Base-by-base conservation (phyloP, 2,329 filamentous ascomycete species). In the Alternaria viburni region DNA sequence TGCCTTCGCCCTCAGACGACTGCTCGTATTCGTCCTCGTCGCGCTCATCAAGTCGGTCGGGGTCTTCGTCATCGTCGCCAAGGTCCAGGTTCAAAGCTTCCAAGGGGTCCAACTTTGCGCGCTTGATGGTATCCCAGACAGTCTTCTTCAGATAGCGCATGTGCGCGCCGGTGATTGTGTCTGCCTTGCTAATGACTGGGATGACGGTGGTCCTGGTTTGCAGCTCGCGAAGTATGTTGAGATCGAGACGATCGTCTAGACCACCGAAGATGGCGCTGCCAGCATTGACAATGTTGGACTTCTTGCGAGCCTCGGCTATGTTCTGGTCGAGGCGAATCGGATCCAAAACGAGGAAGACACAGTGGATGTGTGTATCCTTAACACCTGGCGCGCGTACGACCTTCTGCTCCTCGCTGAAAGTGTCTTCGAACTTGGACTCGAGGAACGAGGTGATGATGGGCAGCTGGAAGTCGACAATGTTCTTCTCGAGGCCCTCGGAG, bases 361-460 rank as follows among this genome's bases (percentile, higher is more conserved):
- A 96, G 79, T 99, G 96, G 69, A 99, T 97, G 80, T 99, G 96
- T 54, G 95, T 97, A 83, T 99, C 96, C 78, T 93, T 92, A 68
- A 93, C 91, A 59, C 94, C 95, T 25, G 96, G 95, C 57, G 94
- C 93, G 74, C 96, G 91, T 66, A 97, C 86, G 50, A 99, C 94
- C 84, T 97, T 98, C 87, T 97, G 97, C 84, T 99, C 96, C 82
- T 99, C 96, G 52, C 89, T 89, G 78, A 99, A 97, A 0, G 96
- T 98, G 76, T 99, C 96, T 79, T 99, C 95, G 72, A 99, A 99
- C 81, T 98, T 98, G 84, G 91, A 95, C 84, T 99, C 96, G 63
- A 99, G 85, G 82, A 99, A 99, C 9, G 91, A 87, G 32, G 91
- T 90, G 85, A 98, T 94, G 78, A 97, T 93, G 65, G 94, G 89